A percentile compares a stretch with the other conserved stretches of the same genome.
Evolutionary conservation across 2,329 filamentous ascomycete genomes (phyloP).

Genomic region (Huntiella omanensis): DNA sequence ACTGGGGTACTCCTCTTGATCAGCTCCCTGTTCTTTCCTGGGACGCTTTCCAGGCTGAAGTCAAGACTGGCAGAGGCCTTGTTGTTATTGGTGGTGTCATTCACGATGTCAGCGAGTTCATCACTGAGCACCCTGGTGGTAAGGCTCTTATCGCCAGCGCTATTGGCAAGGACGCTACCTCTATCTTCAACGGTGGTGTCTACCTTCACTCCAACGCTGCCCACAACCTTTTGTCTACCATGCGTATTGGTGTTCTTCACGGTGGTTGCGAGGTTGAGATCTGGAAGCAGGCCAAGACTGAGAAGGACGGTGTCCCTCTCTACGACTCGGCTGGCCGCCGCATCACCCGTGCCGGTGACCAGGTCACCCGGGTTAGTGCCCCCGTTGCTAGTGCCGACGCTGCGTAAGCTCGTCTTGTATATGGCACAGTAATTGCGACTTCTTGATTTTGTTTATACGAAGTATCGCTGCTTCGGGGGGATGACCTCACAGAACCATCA

Average conservation of each 20-base stretch:
- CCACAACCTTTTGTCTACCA: slow-evolving; percentile 73
- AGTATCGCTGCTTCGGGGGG: too few species aligned
- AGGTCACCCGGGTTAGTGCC: slow-evolving; percentile 66
- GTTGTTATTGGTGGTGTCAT: slow-evolving; percentile 68
- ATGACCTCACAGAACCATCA: too few species aligned
- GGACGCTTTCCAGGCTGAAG: slow-evolving; percentile 66
- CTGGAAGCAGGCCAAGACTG: slow-evolving; percentile 72
- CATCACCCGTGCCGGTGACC: slow-evolving; percentile 69
- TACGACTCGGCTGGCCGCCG: slow-evolving; percentile 66
- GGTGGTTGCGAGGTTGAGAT: slow-evolving; percentile 82
- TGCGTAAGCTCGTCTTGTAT: slow-evolving; percentile 29
- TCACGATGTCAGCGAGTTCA: slow-evolving; percentile 68
- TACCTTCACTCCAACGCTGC: slow-evolving; percentile 82
- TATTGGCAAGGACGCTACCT: slow-evolving; percentile 73
- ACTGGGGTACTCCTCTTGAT: slow-evolving; percentile 75
- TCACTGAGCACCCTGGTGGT: slow-evolving; percentile 79
- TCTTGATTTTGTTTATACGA: not conserved
- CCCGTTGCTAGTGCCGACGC: slow-evolving; percentile 71
- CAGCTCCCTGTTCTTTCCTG: slow-evolving; percentile 71
- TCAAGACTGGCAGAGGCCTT: slow-evolving; percentile 59
- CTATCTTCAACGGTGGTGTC: slow-evolving; percentile 81
- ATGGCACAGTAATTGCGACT: too few species aligned
- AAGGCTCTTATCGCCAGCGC: slow-evolving; percentile 69
- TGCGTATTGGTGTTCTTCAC: slow-evolving; percentile 72
- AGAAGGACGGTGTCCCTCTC: slow-evolving; percentile 61